A percentile compares a stretch with the other conserved stretches of the same genome.
These are phyloP conservation scores for Aspergillus quadricinctus DNA, from an alignment of 2,329 filamentous ascomycete species.

Conservation along the genomic window DNA sequence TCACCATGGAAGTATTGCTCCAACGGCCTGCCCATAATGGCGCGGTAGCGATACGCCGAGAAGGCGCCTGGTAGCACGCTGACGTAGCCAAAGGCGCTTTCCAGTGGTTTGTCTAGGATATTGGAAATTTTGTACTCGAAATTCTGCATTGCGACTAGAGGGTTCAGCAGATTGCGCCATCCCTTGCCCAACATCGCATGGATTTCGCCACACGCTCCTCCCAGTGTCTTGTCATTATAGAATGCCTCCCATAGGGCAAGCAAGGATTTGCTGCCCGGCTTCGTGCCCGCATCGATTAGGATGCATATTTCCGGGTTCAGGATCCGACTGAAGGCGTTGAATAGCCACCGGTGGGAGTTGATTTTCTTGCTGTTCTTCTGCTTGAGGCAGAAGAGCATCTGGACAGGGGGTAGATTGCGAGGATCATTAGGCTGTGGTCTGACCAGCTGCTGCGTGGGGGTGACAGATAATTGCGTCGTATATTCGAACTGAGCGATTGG, in stretches of 20 bases:
- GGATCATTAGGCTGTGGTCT: constrained; percentile 81
- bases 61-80: constrained; percentile 97
- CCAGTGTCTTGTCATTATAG: constrained; percentile 99
- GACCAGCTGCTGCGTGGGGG: constrained; percentile 94
- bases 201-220: constrained; percentile 97
- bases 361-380: constrained; percentile 99
- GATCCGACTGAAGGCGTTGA: constrained; percentile 95
- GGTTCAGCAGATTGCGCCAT: constrained; percentile 88
- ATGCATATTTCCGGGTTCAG: constrained; percentile 96
- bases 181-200: constrained; percentile 94
- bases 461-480: constrained; percentile 94
- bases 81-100: constrained; percentile 96
- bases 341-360: constrained; percentile 98
- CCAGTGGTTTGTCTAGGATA: constrained; percentile 95
- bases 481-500: constrained; percentile 70
- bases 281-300: constrained; percentile 93
- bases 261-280: constrained; percentile 86
- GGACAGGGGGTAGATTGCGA: constrained; percentile 84
- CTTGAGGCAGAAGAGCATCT: constrained; percentile 99
- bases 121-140: constrained; percentile 99
- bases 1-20: constrained; percentile 99
- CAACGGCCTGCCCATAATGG: constrained; percentile 93
- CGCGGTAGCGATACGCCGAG: constrained; percentile 95
- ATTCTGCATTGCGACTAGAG: constrained; percentile 91
- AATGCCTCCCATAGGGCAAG: constrained; percentile 95